A percentile compares a stretch with the other conserved stretches of the same genome.
Conservation (phyloP, 345 rosid species). For the Limnanthes douglasii region DNA sequence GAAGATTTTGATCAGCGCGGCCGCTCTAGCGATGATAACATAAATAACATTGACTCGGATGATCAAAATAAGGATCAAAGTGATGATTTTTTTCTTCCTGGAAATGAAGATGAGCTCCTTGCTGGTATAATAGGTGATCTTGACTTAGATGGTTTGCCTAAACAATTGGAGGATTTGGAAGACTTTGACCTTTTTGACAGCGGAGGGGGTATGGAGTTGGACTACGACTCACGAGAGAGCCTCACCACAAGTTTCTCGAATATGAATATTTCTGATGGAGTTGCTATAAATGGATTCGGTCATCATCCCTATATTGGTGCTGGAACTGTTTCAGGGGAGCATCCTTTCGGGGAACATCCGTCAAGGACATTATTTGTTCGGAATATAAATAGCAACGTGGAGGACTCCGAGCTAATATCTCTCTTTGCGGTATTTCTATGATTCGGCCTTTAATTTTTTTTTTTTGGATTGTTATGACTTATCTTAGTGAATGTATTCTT, state of each 20-base stretch:
- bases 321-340: constrained; percentile 73
- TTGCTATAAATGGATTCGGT: constrained; percentile 29
- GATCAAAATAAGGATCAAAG: constrained; percentile 32
- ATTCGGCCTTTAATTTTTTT: not conserved
- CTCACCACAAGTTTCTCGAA: constrained; percentile 28
- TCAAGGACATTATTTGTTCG: constrained; percentile 90
- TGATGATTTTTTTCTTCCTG: constrained; percentile 53
- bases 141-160: constrained; percentile 47
- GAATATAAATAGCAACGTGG: constrained; percentile 89
- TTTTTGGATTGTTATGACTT: too few relatives aligned
- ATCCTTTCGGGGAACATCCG: constrained; percentile 96
- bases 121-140: constrained; percentile 77
- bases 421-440: constrained; percentile 61
- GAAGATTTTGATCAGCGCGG: constrained; percentile 25
- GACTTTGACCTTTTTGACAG: constrained; percentile 73
- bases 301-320: constrained; percentile 20
- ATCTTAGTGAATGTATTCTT: too few relatives aligned
- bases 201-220: constrained; percentile 89
- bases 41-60: constrained; percentile 25
- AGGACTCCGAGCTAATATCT: constrained; percentile 68
- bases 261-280: constrained; percentile 34
- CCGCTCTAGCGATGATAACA: constrained; percentile 33
- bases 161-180: constrained; percentile 57
- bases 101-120: constrained; percentile 75
- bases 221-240: constrained; percentile 43